These are phyloP conservation scores for Akebia trifoliata DNA, from an alignment of 164 flowering plant species.

Conservation along the genomic window DNA sequence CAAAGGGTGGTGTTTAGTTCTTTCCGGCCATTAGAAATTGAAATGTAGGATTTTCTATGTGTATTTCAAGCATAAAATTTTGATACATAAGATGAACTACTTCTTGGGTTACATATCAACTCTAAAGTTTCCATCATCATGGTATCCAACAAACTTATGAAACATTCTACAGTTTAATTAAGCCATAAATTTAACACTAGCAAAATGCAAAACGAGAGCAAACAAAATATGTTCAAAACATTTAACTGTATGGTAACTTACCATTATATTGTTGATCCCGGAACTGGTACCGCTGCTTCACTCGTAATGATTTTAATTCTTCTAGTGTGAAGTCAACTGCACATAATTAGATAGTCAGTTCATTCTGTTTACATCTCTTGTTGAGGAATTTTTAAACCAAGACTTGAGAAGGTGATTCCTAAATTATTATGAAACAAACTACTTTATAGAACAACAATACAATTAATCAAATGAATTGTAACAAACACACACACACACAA, in stretches of 20 bases:
- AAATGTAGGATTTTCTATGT: too few species aligned
- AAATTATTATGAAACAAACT: not conserved
- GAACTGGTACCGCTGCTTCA: conserved; percentile 72
- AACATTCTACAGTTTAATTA: too few species aligned
- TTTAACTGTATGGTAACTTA: conserved; percentile 25
- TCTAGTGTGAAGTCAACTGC: conserved; percentile 91
- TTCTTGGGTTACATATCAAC: too few species aligned
- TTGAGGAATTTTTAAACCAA: not conserved
- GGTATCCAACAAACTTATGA: too few species aligned
- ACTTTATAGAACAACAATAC: not conserved
- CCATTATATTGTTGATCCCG: conserved; percentile 94
- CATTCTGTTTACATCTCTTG: not conserved
- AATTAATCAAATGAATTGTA: too few species aligned
- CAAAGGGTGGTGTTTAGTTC: too few species aligned
- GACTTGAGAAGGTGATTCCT: not conserved
- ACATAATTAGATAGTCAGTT: conserved; percentile 10
- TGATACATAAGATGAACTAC: too few species aligned
- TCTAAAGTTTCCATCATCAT: too few species aligned
- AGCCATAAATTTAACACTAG: not conserved
- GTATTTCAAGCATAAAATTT: too few species aligned
- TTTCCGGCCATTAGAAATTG: too few species aligned
- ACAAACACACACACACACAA: too few species aligned
- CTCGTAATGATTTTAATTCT: conserved; percentile 64
- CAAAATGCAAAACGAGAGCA: not conserved
- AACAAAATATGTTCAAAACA: not conserved